Conservation (phyloP, 176 grass and related monocot genomes). For the Raddia guianensis region DNA sequence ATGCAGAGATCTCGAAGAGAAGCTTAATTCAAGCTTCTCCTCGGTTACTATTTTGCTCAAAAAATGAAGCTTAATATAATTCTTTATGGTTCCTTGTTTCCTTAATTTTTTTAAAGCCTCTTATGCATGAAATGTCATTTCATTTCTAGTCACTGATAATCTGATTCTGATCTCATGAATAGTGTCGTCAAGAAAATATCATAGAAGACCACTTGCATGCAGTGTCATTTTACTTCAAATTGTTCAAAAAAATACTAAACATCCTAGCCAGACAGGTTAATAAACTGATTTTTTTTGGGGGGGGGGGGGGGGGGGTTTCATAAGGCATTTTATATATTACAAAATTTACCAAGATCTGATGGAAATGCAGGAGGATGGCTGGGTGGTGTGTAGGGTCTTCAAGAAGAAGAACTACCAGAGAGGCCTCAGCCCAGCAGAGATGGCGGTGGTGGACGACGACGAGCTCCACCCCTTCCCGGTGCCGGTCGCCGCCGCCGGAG, state of each 20-base stretch:
- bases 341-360: conserved; percentile 17
- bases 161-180: not conserved
- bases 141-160: not conserved
- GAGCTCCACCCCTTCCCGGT: conserved; percentile 51
- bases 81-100: not conserved
- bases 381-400: conserved; percentile 99
- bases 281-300: too few relatives aligned
- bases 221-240: not conserved
- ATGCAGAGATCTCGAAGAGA: not conserved
- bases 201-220: not conserved
- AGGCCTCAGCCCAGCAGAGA: conserved; percentile 42
- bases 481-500: not conserved
- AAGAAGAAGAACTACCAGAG: conserved; percentile 88
- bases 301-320: too few relatives aligned
- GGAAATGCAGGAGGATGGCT: conserved; percentile 87
- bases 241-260: not conserved
- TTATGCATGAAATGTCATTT: not conserved
- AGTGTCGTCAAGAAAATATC: not conserved
- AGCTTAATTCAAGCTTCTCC: not conserved
- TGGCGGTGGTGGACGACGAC: conserved; percentile 56
- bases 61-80: not conserved
- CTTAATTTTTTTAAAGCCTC: not conserved
- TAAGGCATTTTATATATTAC: too few relatives aligned
- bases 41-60: not conserved
- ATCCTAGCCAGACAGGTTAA: not conserved